Evolutionary conservation across 139 green algal genomes (phyloP).

Genomic region (Coelastrella sp.): DNA sequence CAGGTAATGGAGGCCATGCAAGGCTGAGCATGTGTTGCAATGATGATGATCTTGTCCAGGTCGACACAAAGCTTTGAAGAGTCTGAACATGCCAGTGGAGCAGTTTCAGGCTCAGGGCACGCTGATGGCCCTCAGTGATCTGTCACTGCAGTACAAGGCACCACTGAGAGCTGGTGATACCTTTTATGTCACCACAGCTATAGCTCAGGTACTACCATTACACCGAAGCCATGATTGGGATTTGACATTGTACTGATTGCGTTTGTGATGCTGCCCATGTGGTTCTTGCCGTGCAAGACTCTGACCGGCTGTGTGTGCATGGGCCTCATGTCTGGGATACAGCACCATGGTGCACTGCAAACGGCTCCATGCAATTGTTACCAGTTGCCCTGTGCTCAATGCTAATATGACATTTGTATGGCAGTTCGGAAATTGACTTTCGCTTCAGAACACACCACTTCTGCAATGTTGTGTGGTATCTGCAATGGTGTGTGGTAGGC

Average conservation of each 20-base stretch:
- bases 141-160: slow-evolving; percentile 44
- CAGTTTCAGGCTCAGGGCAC: slow-evolving; percentile 36
- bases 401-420: no score
- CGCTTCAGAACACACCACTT: no score
- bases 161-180: slow-evolving; percentile 41
- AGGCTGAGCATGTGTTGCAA: background rate
- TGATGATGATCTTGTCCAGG: background rate
- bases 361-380: no score
- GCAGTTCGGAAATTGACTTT: no score
- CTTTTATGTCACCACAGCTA: slow-evolving; percentile 30
- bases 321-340: no score
- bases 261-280: background rate
- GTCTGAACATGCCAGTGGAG: background rate
- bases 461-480: no score
- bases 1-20: background rate
- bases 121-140: slow-evolving; percentile 46
- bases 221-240: background rate
- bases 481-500: no score
- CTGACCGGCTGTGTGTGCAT: no score
- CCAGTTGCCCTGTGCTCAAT: no score
- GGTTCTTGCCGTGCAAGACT: background rate
- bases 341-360: no score
- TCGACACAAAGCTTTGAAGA: slow-evolving; percentile 34
- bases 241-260: background rate
- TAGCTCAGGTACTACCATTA: slow-evolving; percentile 19